Evolutionary conservation across 2,329 filamentous ascomycete species (phyloP).

Genomic region (Paecilomyces dactylethromorphus): DNA sequence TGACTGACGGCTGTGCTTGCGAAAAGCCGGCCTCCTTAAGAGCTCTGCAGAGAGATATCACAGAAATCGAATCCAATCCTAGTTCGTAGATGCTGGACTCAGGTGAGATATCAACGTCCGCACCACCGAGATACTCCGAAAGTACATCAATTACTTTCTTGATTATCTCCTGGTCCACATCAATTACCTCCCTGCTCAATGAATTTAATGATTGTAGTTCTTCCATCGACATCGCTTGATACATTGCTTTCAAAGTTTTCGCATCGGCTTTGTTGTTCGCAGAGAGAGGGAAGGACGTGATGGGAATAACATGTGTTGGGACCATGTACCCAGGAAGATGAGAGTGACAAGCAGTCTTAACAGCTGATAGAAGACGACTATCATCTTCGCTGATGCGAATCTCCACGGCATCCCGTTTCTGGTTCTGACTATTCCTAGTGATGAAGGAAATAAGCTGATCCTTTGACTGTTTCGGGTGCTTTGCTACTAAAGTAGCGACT

Average conservation of each 20-base stretch:
- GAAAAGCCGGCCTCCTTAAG: constrained; percentile 59
- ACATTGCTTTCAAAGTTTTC: constrained; percentile 62
- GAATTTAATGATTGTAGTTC: constrained; percentile 54
- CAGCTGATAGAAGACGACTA: constrained; percentile 37
- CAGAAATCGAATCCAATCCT: constrained; percentile 82
- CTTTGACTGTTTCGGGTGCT: constrained; percentile 65
- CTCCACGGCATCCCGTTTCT: constrained; percentile 11
- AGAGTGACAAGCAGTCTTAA: constrained; percentile 59
- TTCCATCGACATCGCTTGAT: constrained; percentile 53
- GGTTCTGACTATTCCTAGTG: constrained; percentile 11
- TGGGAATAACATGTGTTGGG: constrained; percentile 70
- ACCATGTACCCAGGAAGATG: constrained; percentile 82
- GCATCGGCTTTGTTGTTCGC: constrained; percentile 84
- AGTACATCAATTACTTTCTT: constrained; percentile 49
- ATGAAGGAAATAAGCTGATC: constrained; percentile 79
- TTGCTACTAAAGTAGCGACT: constrained; percentile 69
- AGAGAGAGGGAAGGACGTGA: constrained; percentile 70
- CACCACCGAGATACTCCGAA: constrained; percentile 45
- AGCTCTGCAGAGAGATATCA: constrained; percentile 60
- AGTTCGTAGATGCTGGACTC: constrained; percentile 73
- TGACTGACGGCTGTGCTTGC: constrained; percentile 55
- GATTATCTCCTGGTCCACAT: constrained; percentile 33
- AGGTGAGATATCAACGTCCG: constrained; percentile 40
- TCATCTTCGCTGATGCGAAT: constrained; percentile 34
- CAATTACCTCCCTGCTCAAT: constrained; percentile 18